Base-by-base conservation (phyloP, 768 basidiomycete genomes). In the Lentinula raphanica region DNA sequence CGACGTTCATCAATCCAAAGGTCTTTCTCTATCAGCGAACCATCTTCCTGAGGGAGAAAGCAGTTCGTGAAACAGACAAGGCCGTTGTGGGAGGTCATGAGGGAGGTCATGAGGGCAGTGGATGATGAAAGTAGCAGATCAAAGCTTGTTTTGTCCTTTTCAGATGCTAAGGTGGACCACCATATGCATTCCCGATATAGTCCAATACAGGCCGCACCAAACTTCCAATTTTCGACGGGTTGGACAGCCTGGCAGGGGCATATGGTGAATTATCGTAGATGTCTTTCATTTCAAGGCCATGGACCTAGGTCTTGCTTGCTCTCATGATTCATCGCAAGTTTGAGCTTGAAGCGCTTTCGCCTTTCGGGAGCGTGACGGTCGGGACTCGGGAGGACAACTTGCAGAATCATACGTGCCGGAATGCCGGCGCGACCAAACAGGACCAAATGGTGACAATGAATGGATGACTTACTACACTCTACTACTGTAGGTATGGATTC, bases 11-110 rank as follows among this genome's bases (percentile, higher is more conserved):
- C 90, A 58, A 94, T 81, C 91, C 90, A 93, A 19, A 94, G 74
- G 65, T 93, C 90, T 64, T 84, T 82, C 67, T 86, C 76, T 35
- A 87, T 69, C 17, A 94, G 77, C 51, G 77, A 82, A 17, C 92
- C 92, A 66, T 94, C 90, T 68, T 94, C 91, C 56, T 79, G 81
- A 1, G 88, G 85, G 25, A 95, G 76, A 57, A 88, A 70, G 64
- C 92, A 92, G 71, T 94, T 94, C 38, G 92, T 94, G 72, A 94
- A 92, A 72, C 92, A 90, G 51, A 92, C 73, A 25, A 94, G 78
- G 46, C 82, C 83, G 70, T 92, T 91, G 3, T 74, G 42, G 53
- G 79, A 75, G 59, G 74, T 66, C 77, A 78, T 80, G 21, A n/a
- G n/a, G n/a, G n/a, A n/a, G n/a, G 46, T 31, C 46, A n/a, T n/a